These are phyloP conservation scores for Naganishia randhawae DNA, from an alignment of 768 basidiomycete genomes.

Conservation along the genomic window DNA sequence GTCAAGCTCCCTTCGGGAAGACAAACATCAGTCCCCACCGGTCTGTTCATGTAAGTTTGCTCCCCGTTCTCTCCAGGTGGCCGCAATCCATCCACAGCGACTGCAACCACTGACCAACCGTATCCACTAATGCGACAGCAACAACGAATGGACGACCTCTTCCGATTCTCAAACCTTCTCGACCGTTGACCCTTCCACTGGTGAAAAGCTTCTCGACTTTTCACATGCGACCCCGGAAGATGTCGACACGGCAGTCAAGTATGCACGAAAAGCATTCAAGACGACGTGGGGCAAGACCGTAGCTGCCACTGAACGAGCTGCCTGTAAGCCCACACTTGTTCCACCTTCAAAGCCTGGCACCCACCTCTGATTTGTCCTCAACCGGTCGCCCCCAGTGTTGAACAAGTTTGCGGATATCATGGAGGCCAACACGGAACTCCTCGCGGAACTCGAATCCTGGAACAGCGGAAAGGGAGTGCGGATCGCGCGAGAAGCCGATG, in stretches of 20 bases:
- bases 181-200: slow-evolving; percentile 59
- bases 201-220: slow-evolving; percentile 55
- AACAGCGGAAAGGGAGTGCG: slow-evolving; percentile 61
- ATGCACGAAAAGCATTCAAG: slow-evolving; percentile 51
- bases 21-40: slow-evolving; percentile 55
- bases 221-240: slow-evolving; percentile 64
- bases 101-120: slow-evolving; percentile 58
- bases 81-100: slow-evolving; percentile 38
- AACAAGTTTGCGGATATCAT: slow-evolving; percentile 64
- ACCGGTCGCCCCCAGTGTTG: slow-evolving; percentile 61
- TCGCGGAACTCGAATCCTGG: slow-evolving; percentile 70
- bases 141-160: slow-evolving; percentile 18
- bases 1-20: slow-evolving; percentile 24
- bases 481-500: slow-evolving; percentile 54
- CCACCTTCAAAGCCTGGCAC: no score
- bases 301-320: slow-evolving; percentile 41
- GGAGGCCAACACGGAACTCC: slow-evolving; percentile 60
- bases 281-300: slow-evolving; percentile 52
- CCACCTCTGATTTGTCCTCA: no score
- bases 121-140: not conserved
- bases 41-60: slow-evolving; percentile 60
- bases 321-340: slow-evolving; percentile 31
- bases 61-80: not conserved
- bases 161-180: slow-evolving; percentile 33
- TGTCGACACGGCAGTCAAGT: slow-evolving; percentile 67